A percentile compares a stretch with the other conserved stretches of the same genome.
Evolutionary conservation across 768 basidiomycete genomes (phyloP).

Genomic region (Lyophyllum atratum): DNA sequence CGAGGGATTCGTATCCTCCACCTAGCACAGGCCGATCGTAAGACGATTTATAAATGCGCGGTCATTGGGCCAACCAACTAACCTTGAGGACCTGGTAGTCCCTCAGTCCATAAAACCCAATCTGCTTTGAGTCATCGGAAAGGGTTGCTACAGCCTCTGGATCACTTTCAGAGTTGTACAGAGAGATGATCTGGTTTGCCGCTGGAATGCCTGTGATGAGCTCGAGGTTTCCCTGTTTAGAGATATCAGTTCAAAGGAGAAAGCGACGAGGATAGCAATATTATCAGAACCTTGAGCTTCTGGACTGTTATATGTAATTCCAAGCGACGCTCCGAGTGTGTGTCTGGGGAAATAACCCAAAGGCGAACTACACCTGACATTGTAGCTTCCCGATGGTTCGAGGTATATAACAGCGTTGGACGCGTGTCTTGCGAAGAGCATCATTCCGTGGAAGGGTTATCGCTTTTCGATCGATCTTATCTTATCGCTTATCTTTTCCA

Average conservation of each 20-base stretch:
- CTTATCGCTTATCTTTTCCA: background rate
- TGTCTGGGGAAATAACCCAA: conserved; percentile 85
- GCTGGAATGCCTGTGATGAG: conserved; percentile 88
- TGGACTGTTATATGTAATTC: conserved; percentile 74
- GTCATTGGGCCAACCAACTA: conserved; percentile 18
- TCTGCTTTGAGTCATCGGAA: conserved; percentile 62
- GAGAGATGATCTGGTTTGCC: conserved; percentile 65
- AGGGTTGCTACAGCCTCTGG: conserved; percentile 52
- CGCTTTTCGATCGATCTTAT: conserved; percentile 3
- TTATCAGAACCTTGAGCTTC: conserved; percentile 73
- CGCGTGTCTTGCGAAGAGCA: no score
- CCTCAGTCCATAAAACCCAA: conserved; percentile 74
- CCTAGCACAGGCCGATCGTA: conserved; percentile 38
- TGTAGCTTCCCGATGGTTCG: background rate
- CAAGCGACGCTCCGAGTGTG: conserved; percentile 85
- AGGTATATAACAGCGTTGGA: background rate
- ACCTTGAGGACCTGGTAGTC: conserved; percentile 87
- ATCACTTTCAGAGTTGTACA: conserved; percentile 62
- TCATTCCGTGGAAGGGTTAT: no score
- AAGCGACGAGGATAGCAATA: background rate
- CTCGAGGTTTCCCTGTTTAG: conserved; percentile 72
- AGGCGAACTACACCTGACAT: conserved; percentile 36
- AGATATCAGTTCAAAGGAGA: conserved; percentile 5
- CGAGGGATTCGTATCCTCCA: conserved; percentile 77
- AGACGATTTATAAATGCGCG: background rate